Evolutionary conservation across 257 asterid species (phyloP).

Genomic region (Cordia subcordata): DNA sequence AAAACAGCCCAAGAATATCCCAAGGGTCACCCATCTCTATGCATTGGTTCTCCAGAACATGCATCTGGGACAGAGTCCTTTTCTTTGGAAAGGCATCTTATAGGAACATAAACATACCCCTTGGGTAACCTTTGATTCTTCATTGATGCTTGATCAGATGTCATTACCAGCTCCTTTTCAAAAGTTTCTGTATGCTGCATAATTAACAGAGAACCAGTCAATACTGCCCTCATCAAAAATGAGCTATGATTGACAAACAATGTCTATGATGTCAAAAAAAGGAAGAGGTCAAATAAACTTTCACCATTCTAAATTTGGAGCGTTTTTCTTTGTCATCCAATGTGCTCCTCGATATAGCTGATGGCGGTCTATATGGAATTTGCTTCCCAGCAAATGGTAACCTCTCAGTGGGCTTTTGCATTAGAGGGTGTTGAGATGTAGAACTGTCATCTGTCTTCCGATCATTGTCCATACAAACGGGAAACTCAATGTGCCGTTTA

Average conservation of each 20-base stretch:
- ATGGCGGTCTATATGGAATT: constrained; percentile 46
- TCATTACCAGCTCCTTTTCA: constrained; percentile 81
- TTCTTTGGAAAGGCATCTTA: constrained; percentile 69
- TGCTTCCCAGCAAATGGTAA: constrained; percentile 68
- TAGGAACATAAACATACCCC: constrained; percentile 83
- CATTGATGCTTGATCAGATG: constrained; percentile 90
- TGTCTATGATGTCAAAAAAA: constrained; percentile 1
- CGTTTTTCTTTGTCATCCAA: constrained; percentile 52
- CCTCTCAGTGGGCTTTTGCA: constrained; percentile 47
- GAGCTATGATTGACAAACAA: not conserved
- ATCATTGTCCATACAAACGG: constrained; percentile 55
- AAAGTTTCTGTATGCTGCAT: constrained; percentile 69
- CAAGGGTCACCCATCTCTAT: constrained; percentile 34
- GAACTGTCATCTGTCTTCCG: constrained; percentile 77
- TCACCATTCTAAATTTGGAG: constrained; percentile 54
- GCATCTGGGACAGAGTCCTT: constrained; percentile 51
- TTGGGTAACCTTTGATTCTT: constrained; percentile 85
- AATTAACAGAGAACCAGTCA: not conserved
- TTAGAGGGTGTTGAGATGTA: constrained; percentile 49
- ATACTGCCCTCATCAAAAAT: not conserved
- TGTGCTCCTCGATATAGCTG: constrained; percentile 35
- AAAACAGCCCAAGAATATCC: not conserved
- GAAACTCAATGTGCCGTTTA: constrained; percentile 57
- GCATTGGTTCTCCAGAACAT: constrained; percentile 35
- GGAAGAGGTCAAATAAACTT: not conserved